Percentiles rank a stretch among this genome's conserved stretches.
phyloP scores from a whole-genome alignment of 495 filamentous ascomycete genomes.

The Glonium stellatum region DNA sequence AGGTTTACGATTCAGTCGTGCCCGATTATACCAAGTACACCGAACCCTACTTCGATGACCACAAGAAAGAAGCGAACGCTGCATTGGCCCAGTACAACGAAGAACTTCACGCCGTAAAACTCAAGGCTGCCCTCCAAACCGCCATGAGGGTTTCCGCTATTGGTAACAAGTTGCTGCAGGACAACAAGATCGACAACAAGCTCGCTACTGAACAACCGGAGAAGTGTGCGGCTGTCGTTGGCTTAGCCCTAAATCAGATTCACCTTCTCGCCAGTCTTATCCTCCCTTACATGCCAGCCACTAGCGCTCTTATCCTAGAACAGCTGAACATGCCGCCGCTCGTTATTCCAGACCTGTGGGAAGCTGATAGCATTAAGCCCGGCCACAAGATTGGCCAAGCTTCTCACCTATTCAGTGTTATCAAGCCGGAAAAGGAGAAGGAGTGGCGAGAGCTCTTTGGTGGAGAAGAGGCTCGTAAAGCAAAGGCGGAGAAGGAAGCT shows the following conservation, averaged over 20 bases:
- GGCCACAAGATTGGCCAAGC: slow-evolving; percentile 80
- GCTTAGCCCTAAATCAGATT: slow-evolving; percentile 68
- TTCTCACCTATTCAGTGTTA: slow-evolving; percentile 73
- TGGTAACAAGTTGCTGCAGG: slow-evolving; percentile 78
- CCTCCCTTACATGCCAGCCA: slow-evolving; percentile 69
- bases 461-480: slow-evolving; percentile 56
- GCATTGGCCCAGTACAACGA: slow-evolving; percentile 62
- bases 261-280: slow-evolving; percentile 70
- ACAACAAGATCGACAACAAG: slow-evolving; percentile 74
- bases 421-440: slow-evolving; percentile 72
- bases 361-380: slow-evolving; percentile 51
- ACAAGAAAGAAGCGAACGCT: slow-evolving; percentile 55
- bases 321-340: slow-evolving; percentile 62
- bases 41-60: slow-evolving; percentile 41
- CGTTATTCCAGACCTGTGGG: slow-evolving; percentile 67
- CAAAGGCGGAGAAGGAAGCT: slow-evolving; percentile 55
- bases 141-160: slow-evolving; percentile 62
- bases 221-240: slow-evolving; percentile 67
- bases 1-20: slow-evolving; percentile 52
- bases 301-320: slow-evolving; percentile 62
- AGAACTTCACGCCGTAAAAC: slow-evolving; percentile 65
- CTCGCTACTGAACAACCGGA: slow-evolving; percentile 65
- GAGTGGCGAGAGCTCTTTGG: slow-evolving; percentile 80
- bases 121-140: slow-evolving; percentile 65
- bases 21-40: slow-evolving; percentile 57